phyloP scores from a whole-genome alignment of 164 flowering plant species.

The Vitis riparia region DNA sequence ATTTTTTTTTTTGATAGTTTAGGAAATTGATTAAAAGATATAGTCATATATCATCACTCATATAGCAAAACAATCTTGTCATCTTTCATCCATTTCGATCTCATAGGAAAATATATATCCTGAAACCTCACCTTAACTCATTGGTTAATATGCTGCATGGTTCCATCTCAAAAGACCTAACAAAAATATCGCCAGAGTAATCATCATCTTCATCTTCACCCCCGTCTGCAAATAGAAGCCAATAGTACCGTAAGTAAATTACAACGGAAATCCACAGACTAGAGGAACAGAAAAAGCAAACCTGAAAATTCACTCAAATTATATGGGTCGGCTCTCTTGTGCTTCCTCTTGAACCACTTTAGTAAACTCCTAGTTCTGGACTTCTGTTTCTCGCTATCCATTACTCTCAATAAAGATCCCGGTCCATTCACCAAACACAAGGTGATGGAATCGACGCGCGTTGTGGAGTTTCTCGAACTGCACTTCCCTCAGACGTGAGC shows the following conservation, averaged over 20 bases:
- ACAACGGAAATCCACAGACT: neutral
- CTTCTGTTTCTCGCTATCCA: slow-evolving; percentile 30
- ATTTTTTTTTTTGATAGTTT: no score
- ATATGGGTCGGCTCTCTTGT: slow-evolving; percentile 23
- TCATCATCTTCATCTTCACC: slow-evolving; percentile 30
- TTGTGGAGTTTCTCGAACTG: neutral
- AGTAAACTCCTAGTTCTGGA: slow-evolving; percentile 20
- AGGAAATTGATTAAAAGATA: no score
- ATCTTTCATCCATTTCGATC: neutral
- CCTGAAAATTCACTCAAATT: slow-evolving; percentile 34
- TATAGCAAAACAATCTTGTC: neutral
- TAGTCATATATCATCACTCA: no score
- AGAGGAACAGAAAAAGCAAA: slow-evolving; percentile 1
- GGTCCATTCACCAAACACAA: slow-evolving; percentile 20
- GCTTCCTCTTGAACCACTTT: slow-evolving; percentile 44
- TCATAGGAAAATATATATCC: neutral
- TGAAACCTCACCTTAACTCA: slow-evolving; percentile 49
- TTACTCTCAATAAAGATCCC: slow-evolving; percentile 9
- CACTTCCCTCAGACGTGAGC: neutral
- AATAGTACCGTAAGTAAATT: neutral
- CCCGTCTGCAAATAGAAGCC: slow-evolving; percentile 21
- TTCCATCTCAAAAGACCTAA: slow-evolving; percentile 27
- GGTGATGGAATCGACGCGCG: neutral
- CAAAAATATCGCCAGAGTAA: slow-evolving; percentile 14
- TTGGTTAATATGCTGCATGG: slow-evolving; percentile 42